These are phyloP conservation scores for Beauveria sp. DNA, from an alignment of 2,329 filamentous ascomycete species.

Conservation along the genomic window DNA sequence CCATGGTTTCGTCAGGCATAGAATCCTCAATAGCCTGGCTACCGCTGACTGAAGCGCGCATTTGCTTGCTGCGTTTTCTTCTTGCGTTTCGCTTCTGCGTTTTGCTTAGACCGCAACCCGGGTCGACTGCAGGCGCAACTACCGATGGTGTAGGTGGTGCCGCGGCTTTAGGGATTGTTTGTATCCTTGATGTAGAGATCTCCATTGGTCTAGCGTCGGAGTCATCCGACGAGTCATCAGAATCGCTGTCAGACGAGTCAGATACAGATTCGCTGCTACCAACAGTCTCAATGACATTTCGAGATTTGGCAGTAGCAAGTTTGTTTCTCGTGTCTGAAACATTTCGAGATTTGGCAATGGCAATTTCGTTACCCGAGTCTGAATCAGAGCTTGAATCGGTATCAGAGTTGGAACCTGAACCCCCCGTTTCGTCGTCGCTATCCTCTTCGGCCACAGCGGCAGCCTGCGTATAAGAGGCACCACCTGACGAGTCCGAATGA, in stretches of 20 bases:
- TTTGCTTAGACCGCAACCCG: conserved; percentile 29
- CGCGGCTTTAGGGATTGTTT: neutral
- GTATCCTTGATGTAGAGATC: neutral
- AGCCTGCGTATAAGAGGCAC: neutral
- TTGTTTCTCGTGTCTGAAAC: neutral
- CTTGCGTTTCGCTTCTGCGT: conserved; percentile 48
- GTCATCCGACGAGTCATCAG: conserved; percentile 1
- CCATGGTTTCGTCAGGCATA: conserved; percentile 2
- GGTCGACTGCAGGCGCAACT: conserved; percentile 18
- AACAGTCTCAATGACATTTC: neutral
- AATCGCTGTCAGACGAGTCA: conserved; percentile 25
- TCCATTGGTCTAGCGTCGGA: conserved; percentile 2
- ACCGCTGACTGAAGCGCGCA: conserved; percentile 7
- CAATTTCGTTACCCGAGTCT: conserved; percentile 16
- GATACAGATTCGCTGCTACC: conserved; percentile 19
- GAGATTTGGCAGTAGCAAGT: conserved; percentile 2
- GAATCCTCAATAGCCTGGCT: conserved; percentile 16
- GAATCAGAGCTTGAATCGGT: conserved; percentile 23
- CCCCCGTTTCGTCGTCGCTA: neutral
- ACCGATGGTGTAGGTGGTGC: neutral
- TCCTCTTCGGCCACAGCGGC: neutral
- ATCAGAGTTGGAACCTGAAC: conserved; percentile 10
- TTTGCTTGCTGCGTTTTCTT: conserved; percentile 31
- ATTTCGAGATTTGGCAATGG: conserved; percentile 3
- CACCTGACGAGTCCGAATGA: conserved; percentile 6